Conservation (phyloP, 257 asterid genomes). For the Solanum piurae region DNA sequence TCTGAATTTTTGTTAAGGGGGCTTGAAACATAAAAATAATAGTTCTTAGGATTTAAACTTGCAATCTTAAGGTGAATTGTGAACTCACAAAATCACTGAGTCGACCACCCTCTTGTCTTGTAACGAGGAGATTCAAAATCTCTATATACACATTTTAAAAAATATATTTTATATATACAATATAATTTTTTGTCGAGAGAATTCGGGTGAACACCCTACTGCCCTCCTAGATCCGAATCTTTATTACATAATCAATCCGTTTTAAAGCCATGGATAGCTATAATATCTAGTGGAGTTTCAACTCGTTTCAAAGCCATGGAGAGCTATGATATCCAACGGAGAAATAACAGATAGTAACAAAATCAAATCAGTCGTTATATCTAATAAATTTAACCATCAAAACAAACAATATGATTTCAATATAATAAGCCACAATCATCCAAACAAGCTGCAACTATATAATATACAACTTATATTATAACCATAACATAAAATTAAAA, state of each 20-base stretch:
- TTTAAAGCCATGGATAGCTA: background rate
- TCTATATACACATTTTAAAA: too few relatives aligned
- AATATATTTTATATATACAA: too few relatives aligned
- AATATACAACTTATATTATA: background rate
- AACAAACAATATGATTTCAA: background rate
- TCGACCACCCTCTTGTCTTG: too few relatives aligned
- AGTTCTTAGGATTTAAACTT: background rate
- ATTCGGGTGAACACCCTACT: background rate
- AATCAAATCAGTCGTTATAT: background rate
- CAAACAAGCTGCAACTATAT: background rate
- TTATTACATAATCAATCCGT: background rate
- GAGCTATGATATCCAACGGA: background rate
- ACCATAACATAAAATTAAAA: background rate
- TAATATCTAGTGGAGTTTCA: background rate
- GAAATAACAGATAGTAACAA: background rate
- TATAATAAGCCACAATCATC: background rate
- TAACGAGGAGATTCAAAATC: background rate
- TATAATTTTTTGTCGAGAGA: too few relatives aligned
- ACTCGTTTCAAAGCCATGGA: background rate
- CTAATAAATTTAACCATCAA: background rate
- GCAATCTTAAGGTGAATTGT: background rate
- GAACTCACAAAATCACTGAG: background rate
- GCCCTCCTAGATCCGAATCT: background rate
- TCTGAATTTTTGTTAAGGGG: background rate
- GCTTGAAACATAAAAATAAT: too few relatives aligned